phyloP scores from a whole-genome alignment of 2,329 filamentous ascomycete genomes.

The Graphilbum sp. region DNA sequence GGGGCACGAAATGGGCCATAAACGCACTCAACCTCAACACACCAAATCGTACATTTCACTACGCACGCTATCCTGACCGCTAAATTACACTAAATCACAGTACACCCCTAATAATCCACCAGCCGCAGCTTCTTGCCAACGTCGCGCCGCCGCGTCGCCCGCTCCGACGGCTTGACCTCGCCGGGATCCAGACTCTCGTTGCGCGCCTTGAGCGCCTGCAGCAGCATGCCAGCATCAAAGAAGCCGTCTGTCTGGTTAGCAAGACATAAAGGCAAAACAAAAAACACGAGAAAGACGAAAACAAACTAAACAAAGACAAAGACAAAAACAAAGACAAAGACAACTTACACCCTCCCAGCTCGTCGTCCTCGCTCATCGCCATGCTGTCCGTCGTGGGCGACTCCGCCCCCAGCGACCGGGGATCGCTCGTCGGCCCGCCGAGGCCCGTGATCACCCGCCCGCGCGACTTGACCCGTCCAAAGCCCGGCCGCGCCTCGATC shows the following conservation, averaged over 20 bases:
- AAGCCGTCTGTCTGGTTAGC: slow-evolving; percentile 70
- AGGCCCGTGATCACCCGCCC: slow-evolving; percentile 54
- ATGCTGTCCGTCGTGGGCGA: slow-evolving; percentile 54
- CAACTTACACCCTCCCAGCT: slow-evolving; percentile 79
- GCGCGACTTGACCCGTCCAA: slow-evolving; percentile 45
- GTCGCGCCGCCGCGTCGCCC: slow-evolving; percentile 45
- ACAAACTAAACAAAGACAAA: too few relatives aligned
- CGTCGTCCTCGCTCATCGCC: slow-evolving; percentile 67
- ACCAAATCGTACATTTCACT: too few relatives aligned
- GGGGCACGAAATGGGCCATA: too few relatives aligned
- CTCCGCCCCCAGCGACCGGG: slow-evolving; percentile 30
- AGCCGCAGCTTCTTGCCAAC: slow-evolving; percentile 60
- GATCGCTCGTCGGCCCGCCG: slow-evolving; percentile 23
- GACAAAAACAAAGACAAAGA: too few relatives aligned
- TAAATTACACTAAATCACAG: too few relatives aligned
- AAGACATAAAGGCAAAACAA: too few relatives aligned
- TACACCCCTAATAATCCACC: slow-evolving; percentile 40
- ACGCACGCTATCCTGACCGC: too few relatives aligned
- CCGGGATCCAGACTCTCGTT: slow-evolving; percentile 34
- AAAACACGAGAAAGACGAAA: too few relatives aligned
- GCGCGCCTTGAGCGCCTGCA: slow-evolving; percentile 69
- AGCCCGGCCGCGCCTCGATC: slow-evolving; percentile 25
- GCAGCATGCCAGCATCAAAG: slow-evolving; percentile 90
- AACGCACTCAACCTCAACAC: too few relatives aligned
- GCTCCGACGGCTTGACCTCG: slow-evolving; percentile 38